Base-by-base conservation (phyloP, 2,329 filamentous ascomycete genomes). In the Penicillium crustosum region DNA sequence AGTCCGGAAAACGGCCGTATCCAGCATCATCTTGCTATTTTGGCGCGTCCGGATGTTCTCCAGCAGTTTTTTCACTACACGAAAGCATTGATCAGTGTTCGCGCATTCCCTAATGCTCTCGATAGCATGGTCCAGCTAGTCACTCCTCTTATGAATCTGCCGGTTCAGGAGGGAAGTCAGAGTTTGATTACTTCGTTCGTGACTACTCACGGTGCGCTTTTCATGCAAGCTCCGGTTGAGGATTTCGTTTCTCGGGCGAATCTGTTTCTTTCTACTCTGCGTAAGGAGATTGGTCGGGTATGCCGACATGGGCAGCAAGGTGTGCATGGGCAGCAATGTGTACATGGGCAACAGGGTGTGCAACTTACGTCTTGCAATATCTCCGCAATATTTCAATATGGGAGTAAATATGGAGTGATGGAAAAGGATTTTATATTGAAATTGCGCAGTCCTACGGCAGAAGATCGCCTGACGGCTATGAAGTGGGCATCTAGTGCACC, bases 21-120 rank as follows among this genome's bases (percentile, higher is more conserved):
- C 0, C 94, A 96, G 58, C 92, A 97, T 64, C 92, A 97, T 67
- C 78, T 97, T 0, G 93, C 92, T 0, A 85, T 87, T 1, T 71
- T 88, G 21, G 83, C 85, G 6, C 75, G 84, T 0, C 83, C 84
- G 0, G 82, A 85, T 61, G 73, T 79, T 44, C 72, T 86, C 1
- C 82, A 82, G 45, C 84, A 86, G 65, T 70, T 86, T 2, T 86
- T 83, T 65, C 82, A 83, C 59, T 88, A 87, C 63, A 78, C 78
- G 3, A 84, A 83, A 59, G 82, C 84, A 2, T 71, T 88, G 39
- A 80, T 81, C 25, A 82, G 79, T 62, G 75, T 82, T 3, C 76
- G 80, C 36, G 80, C 82, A 0, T 88, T 86, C 65, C 71, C 74
- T 2, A 83, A 81, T 66, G 81, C 85, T 17, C 75, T 78, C 15